Evolutionary conservation across 257 asterid genomes (phyloP).

Genomic region (Plantago ovata): DNA sequence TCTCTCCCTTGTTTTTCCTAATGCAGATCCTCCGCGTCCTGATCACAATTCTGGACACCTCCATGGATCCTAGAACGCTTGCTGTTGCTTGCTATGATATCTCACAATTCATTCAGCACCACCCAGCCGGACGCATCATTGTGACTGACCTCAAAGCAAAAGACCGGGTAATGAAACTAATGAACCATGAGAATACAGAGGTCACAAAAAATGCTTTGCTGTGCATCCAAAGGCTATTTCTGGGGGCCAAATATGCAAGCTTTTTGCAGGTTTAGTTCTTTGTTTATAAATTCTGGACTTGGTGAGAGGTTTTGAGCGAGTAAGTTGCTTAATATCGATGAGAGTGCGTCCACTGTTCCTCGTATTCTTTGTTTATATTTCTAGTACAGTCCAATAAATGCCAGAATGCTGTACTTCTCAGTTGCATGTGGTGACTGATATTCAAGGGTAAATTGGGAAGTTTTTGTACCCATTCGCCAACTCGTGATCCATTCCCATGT

Average conservation of each 20-base stretch:
- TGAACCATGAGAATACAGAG: conserved; percentile 83
- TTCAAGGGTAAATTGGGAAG: too few species aligned
- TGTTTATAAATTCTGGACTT: conserved; percentile 15
- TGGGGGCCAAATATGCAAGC: conserved; percentile 96
- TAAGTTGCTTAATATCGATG: too few species aligned
- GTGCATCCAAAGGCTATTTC: conserved; percentile 93
- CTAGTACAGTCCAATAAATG: too few species aligned
- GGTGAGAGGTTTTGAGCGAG: too few species aligned
- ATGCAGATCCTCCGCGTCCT: conserved; percentile 80
- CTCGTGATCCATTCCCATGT: too few species aligned
- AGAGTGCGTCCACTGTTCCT: too few species aligned
- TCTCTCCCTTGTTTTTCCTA: too few species aligned
- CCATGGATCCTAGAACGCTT: conserved; percentile 73
- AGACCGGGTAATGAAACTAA: conserved; percentile 89
- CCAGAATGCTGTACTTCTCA: too few species aligned
- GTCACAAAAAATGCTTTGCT: conserved; percentile 90
- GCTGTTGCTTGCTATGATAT: conserved; percentile 93
- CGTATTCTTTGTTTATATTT: too few species aligned
- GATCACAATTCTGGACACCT: conserved; percentile 79
- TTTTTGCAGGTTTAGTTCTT: conserved; percentile 61
- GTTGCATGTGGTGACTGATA: too few species aligned
- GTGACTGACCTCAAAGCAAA: conserved; percentile 90
- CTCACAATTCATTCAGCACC: conserved; percentile 86
- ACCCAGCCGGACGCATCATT: conserved; percentile 87
- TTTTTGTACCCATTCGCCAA: too few species aligned